Conservation (phyloP, 768 basidiomycete genomes). For the Lactarius sp. region DNA sequence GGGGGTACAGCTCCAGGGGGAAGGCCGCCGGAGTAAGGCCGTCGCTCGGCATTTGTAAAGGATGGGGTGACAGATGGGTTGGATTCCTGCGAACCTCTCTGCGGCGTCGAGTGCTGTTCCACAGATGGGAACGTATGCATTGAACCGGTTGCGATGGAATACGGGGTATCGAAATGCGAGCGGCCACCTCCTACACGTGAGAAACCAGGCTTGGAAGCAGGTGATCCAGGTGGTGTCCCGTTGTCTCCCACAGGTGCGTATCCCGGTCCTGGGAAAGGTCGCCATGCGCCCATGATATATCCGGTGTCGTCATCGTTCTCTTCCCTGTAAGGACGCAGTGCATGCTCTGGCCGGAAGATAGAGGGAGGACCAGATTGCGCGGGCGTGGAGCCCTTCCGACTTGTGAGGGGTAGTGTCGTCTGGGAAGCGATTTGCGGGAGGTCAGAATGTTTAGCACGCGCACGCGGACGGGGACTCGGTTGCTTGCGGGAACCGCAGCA, state of each 20-base stretch:
- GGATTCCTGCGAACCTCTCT: constrained; percentile 16
- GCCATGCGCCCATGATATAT: constrained; percentile 95
- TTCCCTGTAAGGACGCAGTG: constrained; percentile 67
- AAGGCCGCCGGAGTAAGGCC: constrained; percentile 33
- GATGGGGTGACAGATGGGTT: constrained; percentile 26
- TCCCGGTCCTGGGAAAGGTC: constrained; percentile 56
- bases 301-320: constrained; percentile 77
- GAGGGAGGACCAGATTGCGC: constrained; percentile 58
- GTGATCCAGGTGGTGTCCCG: constrained; percentile 26
- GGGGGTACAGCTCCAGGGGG: constrained; percentile 60
- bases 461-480: constrained; percentile 22
- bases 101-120: constrained; percentile 34
- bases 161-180: constrained; percentile 81
- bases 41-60: constrained; percentile 20
- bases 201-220: constrained; percentile 55
- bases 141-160: constrained; percentile 55
- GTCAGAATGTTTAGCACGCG: constrained; percentile 24
- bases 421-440: constrained; percentile 14
- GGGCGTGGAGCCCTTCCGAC: constrained; percentile 31
- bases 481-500: constrained; percentile 49
- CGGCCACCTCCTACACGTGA: constrained; percentile 83
- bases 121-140: constrained; percentile 45
- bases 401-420: constrained; percentile 18
- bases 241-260: constrained; percentile 42
- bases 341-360: constrained; percentile 76